These are phyloP conservation scores for Ustilago cynodontis DNA, from an alignment of 1,284 basidiomycete genomes.

Conservation along the genomic window DNA sequence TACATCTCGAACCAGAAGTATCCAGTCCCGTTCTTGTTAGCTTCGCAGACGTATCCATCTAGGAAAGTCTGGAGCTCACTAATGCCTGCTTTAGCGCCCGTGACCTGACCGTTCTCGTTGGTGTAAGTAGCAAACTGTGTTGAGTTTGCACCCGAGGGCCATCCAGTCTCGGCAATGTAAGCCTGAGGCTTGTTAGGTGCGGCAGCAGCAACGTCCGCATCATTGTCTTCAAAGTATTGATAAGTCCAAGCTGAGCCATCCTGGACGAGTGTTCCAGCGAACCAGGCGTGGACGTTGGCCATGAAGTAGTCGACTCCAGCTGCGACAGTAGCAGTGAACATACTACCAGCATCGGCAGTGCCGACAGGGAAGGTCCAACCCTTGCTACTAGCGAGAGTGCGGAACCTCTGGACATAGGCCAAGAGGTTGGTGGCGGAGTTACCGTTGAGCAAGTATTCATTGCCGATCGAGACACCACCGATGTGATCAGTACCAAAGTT, in stretches of 20 bases:
- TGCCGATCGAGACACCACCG: constrained; percentile 45
- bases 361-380: constrained; percentile 37
- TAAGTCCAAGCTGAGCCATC: constrained; percentile 45
- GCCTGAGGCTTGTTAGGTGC: constrained; percentile 35
- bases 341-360: constrained; percentile 45
- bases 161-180: constrained; percentile 50
- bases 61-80: constrained; percentile 44
- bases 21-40: constrained; percentile 40
- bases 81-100: constrained; percentile 31
- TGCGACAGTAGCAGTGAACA: constrained; percentile 38
- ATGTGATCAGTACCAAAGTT: constrained; percentile 40
- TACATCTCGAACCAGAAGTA: constrained; percentile 50
- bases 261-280: constrained; percentile 35
- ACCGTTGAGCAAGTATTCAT: constrained; percentile 46
- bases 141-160: constrained; percentile 40
- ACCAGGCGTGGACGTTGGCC: constrained; percentile 52
- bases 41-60: constrained; percentile 36
- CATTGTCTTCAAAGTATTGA: constrained; percentile 38
- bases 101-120: constrained; percentile 32
- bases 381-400: constrained; percentile 26
- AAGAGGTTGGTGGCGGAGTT: constrained; percentile 34
- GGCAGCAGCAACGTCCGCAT: constrained; percentile 25
- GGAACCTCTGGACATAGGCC: constrained; percentile 37
- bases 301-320: constrained; percentile 48
- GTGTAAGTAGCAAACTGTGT: constrained; percentile 28